These are phyloP conservation scores for Alternaria sp. DNA, from an alignment of 2,329 filamentous ascomycete species.

Conservation along the genomic window DNA sequence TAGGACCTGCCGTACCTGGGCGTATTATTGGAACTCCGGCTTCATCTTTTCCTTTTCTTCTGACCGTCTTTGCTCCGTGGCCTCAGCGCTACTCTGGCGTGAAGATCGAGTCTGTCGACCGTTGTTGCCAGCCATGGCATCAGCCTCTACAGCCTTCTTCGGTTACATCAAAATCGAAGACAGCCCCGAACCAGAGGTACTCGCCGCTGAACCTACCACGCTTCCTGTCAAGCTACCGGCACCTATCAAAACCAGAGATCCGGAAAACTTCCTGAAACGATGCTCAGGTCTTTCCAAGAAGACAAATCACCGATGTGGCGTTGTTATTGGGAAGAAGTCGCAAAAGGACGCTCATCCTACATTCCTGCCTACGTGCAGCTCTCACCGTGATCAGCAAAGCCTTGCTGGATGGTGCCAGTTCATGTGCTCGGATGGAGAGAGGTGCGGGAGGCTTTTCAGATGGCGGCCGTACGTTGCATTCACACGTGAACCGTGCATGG, in stretches of 20 bases:
- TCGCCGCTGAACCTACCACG: neutral
- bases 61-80: neutral
- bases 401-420: constrained; percentile 42
- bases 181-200: constrained; percentile 15
- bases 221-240: constrained; percentile 9
- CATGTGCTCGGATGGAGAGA: constrained; percentile 25
- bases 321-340: constrained; percentile 32
- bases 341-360: constrained; percentile 36
- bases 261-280: constrained; percentile 37
- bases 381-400: constrained; percentile 40
- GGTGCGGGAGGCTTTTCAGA: constrained; percentile 37
- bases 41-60: neutral
- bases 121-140: constrained; percentile 1
- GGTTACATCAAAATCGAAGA: constrained; percentile 17
- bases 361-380: constrained; percentile 40
- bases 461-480: constrained; percentile 24
- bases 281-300: constrained; percentile 43
- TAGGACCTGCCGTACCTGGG: neutral
- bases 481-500: neutral
- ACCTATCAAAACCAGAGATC: constrained; percentile 34
- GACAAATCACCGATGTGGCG: constrained; percentile 32
- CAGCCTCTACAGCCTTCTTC: neutral
- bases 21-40: neutral
- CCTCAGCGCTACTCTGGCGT: neutral
- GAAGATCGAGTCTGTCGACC: neutral